phyloP scores from a whole-genome alignment of 768 basidiomycete species.

The Boletus sensibilis region DNA sequence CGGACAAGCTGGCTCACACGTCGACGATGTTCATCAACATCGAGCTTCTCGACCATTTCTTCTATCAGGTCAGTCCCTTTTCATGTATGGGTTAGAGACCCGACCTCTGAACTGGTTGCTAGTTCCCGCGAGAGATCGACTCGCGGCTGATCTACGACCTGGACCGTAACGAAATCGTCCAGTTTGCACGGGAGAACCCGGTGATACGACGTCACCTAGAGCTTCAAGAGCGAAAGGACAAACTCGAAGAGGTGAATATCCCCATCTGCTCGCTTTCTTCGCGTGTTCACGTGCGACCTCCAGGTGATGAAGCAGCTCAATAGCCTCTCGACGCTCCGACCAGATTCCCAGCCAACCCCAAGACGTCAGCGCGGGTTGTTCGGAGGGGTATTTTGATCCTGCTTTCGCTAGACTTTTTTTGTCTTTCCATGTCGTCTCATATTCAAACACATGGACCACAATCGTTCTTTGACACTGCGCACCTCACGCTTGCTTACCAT shows the following conservation, averaged over 20 bases:
- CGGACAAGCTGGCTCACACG: constrained; percentile 94
- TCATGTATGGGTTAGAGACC: neutral
- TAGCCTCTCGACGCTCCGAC: constrained; percentile 82
- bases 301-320: constrained; percentile 97
- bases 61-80: constrained; percentile 76
- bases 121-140: constrained; percentile 99
- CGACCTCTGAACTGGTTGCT: neutral
- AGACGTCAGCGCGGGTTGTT: constrained; percentile 79
- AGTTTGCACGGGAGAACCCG: constrained; percentile 96
- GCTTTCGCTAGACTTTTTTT: neutral
- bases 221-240: constrained; percentile 95
- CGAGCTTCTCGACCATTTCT: constrained; percentile 96
- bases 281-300: constrained; percentile 1
- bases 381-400: constrained; percentile 66
- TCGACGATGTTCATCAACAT: constrained; percentile 99
- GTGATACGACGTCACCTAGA: constrained; percentile 84
- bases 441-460: constrained; percentile 4
- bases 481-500: neutral
- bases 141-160: constrained; percentile 89
- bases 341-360: constrained; percentile 73
- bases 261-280: neutral
- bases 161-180: constrained; percentile 84
- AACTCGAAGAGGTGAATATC: constrained; percentile 81
- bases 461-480: constrained; percentile 6
- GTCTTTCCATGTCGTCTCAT: neutral